Evolutionary conservation across 2,329 filamentous ascomycete species (phyloP), one percentile per base, ranked within the genome.

Genomic region (Whalleya microplaca): DNA sequence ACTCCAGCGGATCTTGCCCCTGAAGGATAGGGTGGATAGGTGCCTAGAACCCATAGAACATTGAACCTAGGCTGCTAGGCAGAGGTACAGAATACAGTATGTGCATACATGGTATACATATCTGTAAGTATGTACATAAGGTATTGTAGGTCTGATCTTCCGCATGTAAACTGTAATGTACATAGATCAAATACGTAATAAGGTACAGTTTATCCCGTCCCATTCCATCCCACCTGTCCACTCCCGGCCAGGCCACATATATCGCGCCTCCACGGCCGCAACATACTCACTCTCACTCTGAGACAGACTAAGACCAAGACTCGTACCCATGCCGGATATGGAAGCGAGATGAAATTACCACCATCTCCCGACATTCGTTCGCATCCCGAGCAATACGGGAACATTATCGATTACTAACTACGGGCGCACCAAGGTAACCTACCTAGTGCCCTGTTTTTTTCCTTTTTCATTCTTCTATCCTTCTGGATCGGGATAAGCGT

Each of bases 401-500:
- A n/a, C n/a, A n/a, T n/a, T n/a, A n/a, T n/a, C n/a, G 48, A 37
- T 37, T 37, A 9, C 23, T 27, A 27, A 27, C 4, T 27, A 4
- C 23, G 9, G 4, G 10, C 32, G 32, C 32, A 37, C 7, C 14
- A 37, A 37, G 32, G 32, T 48, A 32, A 12, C 43, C 23, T 27
- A 27, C 4, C 9, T 27, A 27, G n/a, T 42, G 41, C 46, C 47
- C 48, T 45, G 51, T 50, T 54, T 53, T 51, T 54, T 49, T 41
- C 21, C 48, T 45, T 48, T 23, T 53, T 62, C 49, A 40, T 57
- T 57, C 58, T 54, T 57, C 53, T 52, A 53, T 51, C 53, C 52
- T 61, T 59, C 63, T 65, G 37, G 59, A 67, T 66, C 50, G 61
- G 67, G 64, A 58, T 60, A 65, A 65, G 67, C 65, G 67, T 59